Conservation (phyloP, 1,284 basidiomycete species). For the Sanghuangporus weigelae region DNA sequence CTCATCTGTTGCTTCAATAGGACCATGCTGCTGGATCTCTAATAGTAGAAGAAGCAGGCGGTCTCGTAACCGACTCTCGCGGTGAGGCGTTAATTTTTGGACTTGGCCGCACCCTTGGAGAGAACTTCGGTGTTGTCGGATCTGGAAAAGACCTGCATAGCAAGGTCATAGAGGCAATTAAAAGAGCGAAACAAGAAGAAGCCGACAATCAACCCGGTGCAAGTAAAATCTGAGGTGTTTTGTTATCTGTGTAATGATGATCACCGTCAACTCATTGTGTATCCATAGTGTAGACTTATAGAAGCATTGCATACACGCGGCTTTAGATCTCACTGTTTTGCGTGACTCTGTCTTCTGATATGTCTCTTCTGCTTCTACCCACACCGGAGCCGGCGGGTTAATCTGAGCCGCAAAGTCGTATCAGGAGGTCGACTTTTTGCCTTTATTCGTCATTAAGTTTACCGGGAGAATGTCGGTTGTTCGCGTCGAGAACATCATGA, state of each 20-base stretch:
- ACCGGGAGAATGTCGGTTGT: background rate
- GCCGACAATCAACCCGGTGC: background rate
- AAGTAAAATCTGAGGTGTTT: background rate
- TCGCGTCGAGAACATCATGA: background rate
- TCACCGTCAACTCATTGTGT: background rate
- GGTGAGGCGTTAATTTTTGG: constrained; percentile 84
- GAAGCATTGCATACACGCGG: background rate
- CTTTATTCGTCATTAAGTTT: background rate
- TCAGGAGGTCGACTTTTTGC: background rate
- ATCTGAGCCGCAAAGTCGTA: background rate
- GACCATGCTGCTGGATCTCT: constrained; percentile 91
- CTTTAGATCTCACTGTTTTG: background rate
- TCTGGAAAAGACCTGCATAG: constrained; percentile 63
- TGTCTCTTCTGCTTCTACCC: background rate
- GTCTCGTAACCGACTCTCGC: constrained; percentile 78
- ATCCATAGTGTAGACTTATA: background rate
- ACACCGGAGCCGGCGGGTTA: background rate
- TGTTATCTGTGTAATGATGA: background rate
- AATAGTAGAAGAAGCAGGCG: constrained; percentile 88
- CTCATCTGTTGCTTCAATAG: constrained; percentile 30
- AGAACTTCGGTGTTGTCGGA: constrained; percentile 88
- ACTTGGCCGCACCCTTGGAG: constrained; percentile 78
- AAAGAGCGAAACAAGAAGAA: constrained; percentile 47
- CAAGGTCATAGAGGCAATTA: constrained; percentile 71
- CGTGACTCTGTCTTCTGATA: background rate